phyloP scores from a whole-genome alignment of 345 rosid genomes.

The Orychophragmus violaceus region DNA sequence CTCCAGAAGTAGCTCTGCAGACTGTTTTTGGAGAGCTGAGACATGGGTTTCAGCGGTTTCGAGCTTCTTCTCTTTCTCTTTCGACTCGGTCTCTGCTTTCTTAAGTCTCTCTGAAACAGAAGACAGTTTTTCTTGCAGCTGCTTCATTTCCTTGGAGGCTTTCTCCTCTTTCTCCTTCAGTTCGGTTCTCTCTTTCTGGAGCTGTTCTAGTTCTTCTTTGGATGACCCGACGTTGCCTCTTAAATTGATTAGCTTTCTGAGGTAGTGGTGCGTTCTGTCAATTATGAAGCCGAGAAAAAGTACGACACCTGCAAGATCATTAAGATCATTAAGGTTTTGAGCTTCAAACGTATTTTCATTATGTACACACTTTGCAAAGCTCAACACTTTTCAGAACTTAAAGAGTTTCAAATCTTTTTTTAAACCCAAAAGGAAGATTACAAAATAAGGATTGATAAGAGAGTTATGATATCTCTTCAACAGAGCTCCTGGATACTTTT shows the following conservation, averaged over 20 bases:
- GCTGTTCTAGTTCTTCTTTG: conserved; percentile 61
- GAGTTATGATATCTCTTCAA: background rate
- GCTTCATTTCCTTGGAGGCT: conserved; percentile 52
- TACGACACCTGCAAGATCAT: conserved; percentile 64
- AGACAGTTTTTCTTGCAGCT: conserved; percentile 47
- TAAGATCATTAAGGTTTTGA: conserved; percentile 21
- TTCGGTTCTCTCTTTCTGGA: conserved; percentile 52
- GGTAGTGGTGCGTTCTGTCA: conserved; percentile 83
- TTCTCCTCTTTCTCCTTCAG: conserved; percentile 67
- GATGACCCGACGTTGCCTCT: conserved; percentile 61
- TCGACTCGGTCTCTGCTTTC: conserved; percentile 60
- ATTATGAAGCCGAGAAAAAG: conserved; percentile 83
- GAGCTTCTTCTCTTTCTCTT: conserved; percentile 68
- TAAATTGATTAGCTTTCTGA: conserved; percentile 53
- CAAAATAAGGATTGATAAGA: background rate
- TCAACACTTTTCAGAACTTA: background rate
- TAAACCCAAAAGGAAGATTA: background rate
- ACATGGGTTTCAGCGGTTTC: conserved; percentile 88
- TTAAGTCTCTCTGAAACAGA: conserved; percentile 45
- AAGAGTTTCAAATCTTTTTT: background rate
- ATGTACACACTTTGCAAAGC: background rate
- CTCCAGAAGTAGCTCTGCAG: conserved; percentile 84
- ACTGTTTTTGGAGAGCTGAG: conserved; percentile 72
- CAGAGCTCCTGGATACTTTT: too few species aligned
- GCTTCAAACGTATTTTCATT: background rate